Conservation (phyloP, 331 rosid species). For the Spiraea crenata region DNA sequence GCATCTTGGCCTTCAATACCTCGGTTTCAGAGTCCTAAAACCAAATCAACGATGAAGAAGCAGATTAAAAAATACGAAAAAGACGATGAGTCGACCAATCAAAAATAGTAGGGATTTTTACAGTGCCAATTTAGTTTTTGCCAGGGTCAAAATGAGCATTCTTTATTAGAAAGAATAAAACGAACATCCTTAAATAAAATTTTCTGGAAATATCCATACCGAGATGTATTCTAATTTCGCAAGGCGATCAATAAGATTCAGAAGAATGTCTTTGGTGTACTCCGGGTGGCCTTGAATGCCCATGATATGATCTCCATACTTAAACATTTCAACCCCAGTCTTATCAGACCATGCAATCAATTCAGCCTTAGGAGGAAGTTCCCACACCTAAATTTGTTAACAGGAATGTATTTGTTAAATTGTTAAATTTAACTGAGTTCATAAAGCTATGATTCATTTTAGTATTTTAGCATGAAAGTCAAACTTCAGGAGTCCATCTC, state of each 20-base stretch:
- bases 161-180: no score
- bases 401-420: no score
- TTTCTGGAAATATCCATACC: conserved; percentile 26
- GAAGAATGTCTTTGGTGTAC: conserved; percentile 67
- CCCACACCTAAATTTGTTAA: conserved; percentile 42
- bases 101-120: background rate
- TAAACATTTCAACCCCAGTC: conserved; percentile 70
- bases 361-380: conserved; percentile 73
- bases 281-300: conserved; percentile 99
- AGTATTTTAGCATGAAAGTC: background rate
- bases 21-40: conserved; percentile 48
- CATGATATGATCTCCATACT: conserved; percentile 67
- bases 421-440: no score
- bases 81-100: background rate
- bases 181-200: no score
- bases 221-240: conserved; percentile 36
- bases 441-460: background rate
- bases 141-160: no score
- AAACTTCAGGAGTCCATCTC: no score
- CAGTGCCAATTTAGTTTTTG: background rate
- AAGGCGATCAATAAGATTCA: conserved; percentile 67
- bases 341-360: conserved; percentile 80
- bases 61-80: background rate
- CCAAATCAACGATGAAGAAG: background rate
- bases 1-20: conserved; percentile 49